phyloP scores from a whole-genome alignment of 768 basidiomycete genomes.

The Leccinum boreale region DNA sequence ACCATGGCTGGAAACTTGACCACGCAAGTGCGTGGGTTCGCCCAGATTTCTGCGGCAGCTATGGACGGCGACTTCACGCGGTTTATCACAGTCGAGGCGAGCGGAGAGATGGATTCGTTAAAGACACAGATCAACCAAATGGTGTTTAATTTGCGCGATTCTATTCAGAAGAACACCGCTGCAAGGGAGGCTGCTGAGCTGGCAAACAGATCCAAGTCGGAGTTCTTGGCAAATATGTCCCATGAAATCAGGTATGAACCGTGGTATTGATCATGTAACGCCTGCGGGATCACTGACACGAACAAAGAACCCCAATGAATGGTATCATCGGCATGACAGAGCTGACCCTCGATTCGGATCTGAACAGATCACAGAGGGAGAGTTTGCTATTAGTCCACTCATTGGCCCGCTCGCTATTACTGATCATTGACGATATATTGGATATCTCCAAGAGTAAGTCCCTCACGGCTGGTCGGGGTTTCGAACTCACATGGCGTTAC shows the following conservation, averaged over 20 bases:
- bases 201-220: conserved; percentile 95
- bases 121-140: conserved; percentile 99
- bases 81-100: conserved; percentile 98
- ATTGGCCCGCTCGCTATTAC: conserved; percentile 83
- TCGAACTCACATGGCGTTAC: conserved; percentile 11
- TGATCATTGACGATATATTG: conserved; percentile 99
- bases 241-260: conserved; percentile 89
- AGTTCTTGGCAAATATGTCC: conserved; percentile 99
- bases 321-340: conserved; percentile 99
- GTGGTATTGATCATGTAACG: background rate
- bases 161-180: conserved; percentile 97
- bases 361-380: conserved; percentile 92
- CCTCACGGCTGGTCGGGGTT: background rate
- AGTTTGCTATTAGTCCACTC: conserved; percentile 94
- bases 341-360: conserved; percentile 91
- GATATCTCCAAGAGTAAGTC: conserved; percentile 98
- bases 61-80: conserved; percentile 99
- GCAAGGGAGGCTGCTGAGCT: conserved; percentile 96
- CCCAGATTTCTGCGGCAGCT: conserved; percentile 96
- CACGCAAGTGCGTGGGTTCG: conserved; percentile 98
- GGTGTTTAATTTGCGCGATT: conserved; percentile 96
- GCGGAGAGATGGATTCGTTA: conserved; percentile 98
- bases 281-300: conserved; percentile 8
- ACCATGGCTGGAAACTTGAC: conserved; percentile 96
- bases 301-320: conserved; percentile 94